Conservation (phyloP, 345 rosid genomes). For the Populus alba region DNA sequence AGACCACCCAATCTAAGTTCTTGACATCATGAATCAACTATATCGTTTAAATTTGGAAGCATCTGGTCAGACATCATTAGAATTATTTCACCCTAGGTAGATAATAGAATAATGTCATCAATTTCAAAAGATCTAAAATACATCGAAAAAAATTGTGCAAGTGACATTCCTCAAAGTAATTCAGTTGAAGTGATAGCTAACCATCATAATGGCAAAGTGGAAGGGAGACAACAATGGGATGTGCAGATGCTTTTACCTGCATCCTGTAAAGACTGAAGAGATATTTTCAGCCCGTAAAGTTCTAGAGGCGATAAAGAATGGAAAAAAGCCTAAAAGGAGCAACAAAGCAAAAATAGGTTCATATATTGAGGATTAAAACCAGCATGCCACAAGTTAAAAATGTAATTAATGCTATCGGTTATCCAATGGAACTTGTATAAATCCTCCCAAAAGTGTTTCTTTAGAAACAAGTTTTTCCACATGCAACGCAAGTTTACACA, state of each 20-base stretch:
- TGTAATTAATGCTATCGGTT: too few relatives aligned
- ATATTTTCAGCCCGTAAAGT: background rate
- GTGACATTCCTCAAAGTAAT: background rate
- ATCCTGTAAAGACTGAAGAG: conserved; percentile 47
- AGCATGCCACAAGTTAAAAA: too few relatives aligned
- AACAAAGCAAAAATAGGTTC: background rate
- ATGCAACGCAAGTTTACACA: too few relatives aligned
- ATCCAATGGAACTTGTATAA: too few relatives aligned
- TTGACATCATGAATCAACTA: background rate
- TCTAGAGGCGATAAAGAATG: background rate
- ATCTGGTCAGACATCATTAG: background rate
- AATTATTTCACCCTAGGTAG: background rate
- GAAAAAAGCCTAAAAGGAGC: background rate
- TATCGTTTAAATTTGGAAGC: background rate
- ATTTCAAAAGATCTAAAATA: conserved; percentile 4
- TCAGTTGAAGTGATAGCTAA: conserved; percentile 20
- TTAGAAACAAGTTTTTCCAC: too few relatives aligned
- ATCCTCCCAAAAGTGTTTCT: too few relatives aligned
- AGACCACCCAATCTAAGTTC: background rate
- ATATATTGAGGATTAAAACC: background rate
- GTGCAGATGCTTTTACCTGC: conserved; percentile 69
- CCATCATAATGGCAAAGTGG: conserved; percentile 93
- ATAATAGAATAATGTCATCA: background rate
- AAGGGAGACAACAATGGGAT: conserved; percentile 74
- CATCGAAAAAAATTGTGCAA: background rate